Conservation (phyloP, 2,329 filamentous ascomycete genomes). For the Beauveria medogensis region DNA sequence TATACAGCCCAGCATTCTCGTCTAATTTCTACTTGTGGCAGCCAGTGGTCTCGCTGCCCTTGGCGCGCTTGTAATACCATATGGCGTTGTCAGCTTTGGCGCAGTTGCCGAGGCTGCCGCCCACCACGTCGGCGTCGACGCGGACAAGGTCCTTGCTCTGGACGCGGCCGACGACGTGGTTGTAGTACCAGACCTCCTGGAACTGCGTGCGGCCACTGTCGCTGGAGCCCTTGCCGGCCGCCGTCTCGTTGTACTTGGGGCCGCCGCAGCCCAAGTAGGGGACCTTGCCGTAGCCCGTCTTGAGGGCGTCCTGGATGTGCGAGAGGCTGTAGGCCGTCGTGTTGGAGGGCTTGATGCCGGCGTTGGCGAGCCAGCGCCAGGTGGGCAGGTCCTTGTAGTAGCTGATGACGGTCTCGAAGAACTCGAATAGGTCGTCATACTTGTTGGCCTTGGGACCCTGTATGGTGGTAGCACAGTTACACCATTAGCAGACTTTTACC, state of each 20-base stretch:
- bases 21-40: background rate
- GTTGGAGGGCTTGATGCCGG: constrained; percentile 50
- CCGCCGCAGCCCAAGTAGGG: constrained; percentile 57
- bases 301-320: constrained; percentile 43
- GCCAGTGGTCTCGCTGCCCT: constrained; percentile 18
- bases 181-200: constrained; percentile 60
- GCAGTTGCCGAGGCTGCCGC: constrained; percentile 44
- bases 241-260: constrained; percentile 51
- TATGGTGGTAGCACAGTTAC: background rate
- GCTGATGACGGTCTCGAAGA: constrained; percentile 50
- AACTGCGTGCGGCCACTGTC: constrained; percentile 52
- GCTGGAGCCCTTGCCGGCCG: constrained; percentile 41
- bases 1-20: background rate
- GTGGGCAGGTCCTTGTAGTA: constrained; percentile 54
- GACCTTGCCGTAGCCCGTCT: constrained; percentile 39
- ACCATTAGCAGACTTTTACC: background rate
- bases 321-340: constrained; percentile 45
- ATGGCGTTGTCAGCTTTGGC: constrained; percentile 45
- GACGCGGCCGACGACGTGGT: constrained; percentile 49
- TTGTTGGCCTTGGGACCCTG: constrained; percentile 43
- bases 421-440: constrained; percentile 54
- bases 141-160: constrained; percentile 42
- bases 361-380: constrained; percentile 48
- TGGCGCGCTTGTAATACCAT: constrained; percentile 44
- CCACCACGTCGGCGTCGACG: constrained; percentile 36